These are phyloP conservation scores for Rosa lucieae DNA, from an alignment of 306 rosid genomes.

Conservation along the genomic window DNA sequence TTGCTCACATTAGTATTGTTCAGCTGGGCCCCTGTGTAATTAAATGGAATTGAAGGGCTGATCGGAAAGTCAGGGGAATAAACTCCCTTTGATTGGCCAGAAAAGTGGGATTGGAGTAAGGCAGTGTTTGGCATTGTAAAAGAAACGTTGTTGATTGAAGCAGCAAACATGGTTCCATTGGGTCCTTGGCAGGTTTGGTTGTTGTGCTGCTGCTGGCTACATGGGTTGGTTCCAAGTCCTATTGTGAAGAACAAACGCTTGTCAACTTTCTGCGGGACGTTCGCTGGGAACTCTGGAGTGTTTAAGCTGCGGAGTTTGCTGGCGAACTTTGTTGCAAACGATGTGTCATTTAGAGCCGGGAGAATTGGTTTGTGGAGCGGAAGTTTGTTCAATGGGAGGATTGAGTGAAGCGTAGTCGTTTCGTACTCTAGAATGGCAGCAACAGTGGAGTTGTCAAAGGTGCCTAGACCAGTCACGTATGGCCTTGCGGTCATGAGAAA, in stretches of 20 bases:
- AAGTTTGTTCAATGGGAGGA: no score
- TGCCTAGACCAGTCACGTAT: no score
- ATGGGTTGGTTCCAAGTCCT: conserved; percentile 60
- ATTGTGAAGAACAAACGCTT: conserved; percentile 55
- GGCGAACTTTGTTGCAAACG: no score
- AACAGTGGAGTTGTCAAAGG: no score
- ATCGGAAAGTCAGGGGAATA: conserved; percentile 41
- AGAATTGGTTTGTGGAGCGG: no score
- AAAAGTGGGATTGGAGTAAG: conserved; percentile 54
- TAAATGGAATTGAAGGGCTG: conserved; percentile 41
- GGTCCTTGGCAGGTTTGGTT: conserved; percentile 66
- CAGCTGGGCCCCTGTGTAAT: conserved; percentile 56
- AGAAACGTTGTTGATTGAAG: conserved; percentile 48
- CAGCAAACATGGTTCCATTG: conserved; percentile 60
- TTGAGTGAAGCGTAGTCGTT: no score
- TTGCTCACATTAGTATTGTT: conserved; percentile 56
- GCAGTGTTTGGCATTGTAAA: conserved; percentile 21
- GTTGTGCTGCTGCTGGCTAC: conserved; percentile 2
- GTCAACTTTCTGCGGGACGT: conserved; percentile 36
- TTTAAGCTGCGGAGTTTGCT: no score
- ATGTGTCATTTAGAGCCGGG: no score
- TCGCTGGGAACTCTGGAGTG: no score
- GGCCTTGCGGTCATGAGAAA: no score
- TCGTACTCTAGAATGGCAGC: no score
- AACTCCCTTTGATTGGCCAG: conserved; percentile 40